phyloP scores from a whole-genome alignment of 2,329 filamentous ascomycete genomes.

The Epichloe baconii region DNA sequence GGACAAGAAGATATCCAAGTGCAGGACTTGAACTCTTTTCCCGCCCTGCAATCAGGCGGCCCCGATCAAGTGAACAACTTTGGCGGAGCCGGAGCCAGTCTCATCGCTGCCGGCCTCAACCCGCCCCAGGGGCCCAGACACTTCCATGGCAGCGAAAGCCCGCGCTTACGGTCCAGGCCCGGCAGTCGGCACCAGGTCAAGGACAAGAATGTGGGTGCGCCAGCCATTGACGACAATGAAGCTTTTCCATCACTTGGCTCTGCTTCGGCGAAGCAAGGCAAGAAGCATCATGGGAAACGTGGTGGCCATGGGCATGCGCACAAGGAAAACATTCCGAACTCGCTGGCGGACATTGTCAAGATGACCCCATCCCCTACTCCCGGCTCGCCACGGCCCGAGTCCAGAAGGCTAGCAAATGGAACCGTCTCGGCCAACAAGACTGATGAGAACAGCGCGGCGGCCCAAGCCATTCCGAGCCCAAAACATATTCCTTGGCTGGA shows the following conservation, averaged over 20 bases:
- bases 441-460: constrained; percentile 67
- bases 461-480: constrained; percentile 72
- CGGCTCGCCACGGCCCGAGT: constrained; percentile 41
- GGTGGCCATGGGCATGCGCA: constrained; percentile 63
- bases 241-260: constrained; percentile 86
- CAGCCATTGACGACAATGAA: constrained; percentile 83
- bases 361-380: constrained; percentile 81
- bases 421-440: constrained; percentile 17
- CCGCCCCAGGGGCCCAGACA: constrained; percentile 60
- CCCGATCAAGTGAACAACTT: constrained; percentile 46
- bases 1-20: constrained; percentile 60
- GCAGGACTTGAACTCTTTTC: constrained; percentile 76
- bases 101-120: constrained; percentile 39
- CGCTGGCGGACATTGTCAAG: constrained; percentile 85
- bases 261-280: constrained; percentile 58
- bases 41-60: constrained; percentile 51
- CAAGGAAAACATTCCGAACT: constrained; percentile 61
- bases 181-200: constrained; percentile 59
- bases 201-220: constrained; percentile 52
- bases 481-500: constrained; percentile 95
- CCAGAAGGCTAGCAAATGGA: constrained; percentile 24
- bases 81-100: constrained; percentile 35
- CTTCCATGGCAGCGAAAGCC: constrained; percentile 46
- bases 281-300: constrained; percentile 88
- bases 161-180: constrained; percentile 67